Conservation (phyloP, 2,329 filamentous ascomycete genomes). For the Colletotrichum ledebouriae region DNA sequence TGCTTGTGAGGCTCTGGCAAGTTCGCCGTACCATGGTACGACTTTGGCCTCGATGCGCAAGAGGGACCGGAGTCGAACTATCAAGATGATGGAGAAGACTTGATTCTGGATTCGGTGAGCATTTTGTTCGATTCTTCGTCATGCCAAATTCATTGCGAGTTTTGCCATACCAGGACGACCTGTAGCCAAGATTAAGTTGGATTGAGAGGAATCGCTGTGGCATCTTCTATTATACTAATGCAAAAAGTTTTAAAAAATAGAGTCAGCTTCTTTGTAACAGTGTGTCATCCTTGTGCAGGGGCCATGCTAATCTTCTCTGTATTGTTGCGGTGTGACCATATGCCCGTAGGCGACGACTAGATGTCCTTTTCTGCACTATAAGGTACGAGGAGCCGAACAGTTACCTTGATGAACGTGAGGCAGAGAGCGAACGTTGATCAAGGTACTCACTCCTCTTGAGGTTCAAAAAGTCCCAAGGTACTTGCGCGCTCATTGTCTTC, state of each 20-base stretch:
- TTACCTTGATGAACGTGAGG: not conserved
- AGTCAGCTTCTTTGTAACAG: not conserved
- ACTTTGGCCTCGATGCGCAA: slow-evolving; percentile 1
- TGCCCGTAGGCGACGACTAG: slow-evolving; percentile 10
- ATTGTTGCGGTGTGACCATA: slow-evolving; percentile 14
- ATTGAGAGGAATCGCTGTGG: not conserved
- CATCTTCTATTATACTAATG: not conserved
- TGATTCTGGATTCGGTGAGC: not conserved
- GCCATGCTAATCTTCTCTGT: slow-evolving; percentile 31
- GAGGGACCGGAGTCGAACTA: not conserved
- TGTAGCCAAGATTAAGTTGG: not conserved
- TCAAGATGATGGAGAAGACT: not conserved
- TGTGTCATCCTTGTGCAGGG: slow-evolving; percentile 20
- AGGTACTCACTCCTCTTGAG: no score
- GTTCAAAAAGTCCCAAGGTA: no score
- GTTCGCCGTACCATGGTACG: not conserved
- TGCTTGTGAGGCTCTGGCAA: not conserved
- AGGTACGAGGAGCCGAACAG: not conserved
- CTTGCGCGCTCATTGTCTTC: no score
- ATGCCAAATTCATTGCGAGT: not conserved
- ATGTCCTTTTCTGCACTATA: not conserved
- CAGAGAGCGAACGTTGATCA: no score
- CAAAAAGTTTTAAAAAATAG: not conserved
- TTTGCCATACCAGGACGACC: not conserved
- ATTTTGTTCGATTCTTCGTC: slow-evolving; percentile 11